These are phyloP conservation scores for Parachaetomium inaequale DNA, from an alignment of 495 filamentous ascomycete species.

Conservation along the genomic window DNA sequence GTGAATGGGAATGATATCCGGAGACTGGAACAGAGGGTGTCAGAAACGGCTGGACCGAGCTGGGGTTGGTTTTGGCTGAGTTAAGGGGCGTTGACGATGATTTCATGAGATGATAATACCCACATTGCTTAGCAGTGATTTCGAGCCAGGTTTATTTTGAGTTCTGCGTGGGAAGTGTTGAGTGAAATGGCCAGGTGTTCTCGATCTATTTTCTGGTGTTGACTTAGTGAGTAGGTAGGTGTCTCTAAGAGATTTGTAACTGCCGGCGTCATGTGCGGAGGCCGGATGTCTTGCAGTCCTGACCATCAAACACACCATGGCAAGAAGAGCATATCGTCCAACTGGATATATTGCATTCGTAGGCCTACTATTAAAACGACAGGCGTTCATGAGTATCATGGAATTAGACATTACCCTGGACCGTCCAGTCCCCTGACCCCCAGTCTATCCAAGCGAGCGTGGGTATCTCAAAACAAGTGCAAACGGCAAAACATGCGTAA, in stretches of 20 bases:
- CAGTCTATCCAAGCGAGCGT: constrained; percentile 11
- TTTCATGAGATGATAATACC: not conserved
- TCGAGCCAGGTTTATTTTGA: not conserved
- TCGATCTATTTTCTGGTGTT: no score
- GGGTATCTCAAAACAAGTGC: constrained; percentile 5
- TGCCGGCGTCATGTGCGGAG: no score
- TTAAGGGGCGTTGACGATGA: not conserved
- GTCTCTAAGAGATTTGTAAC: no score
- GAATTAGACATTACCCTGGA: constrained; percentile 14
- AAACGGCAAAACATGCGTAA: not conserved
- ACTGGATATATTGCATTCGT: not conserved
- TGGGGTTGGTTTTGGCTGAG: not conserved
- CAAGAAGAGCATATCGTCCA: not conserved
- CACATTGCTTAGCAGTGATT: not conserved
- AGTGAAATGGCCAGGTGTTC: not conserved
- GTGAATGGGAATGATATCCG: not conserved
- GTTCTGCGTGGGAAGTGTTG: not conserved
- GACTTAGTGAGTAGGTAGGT: no score
- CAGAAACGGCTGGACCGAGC: not conserved
- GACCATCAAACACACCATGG: no score
- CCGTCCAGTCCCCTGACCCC: not conserved
- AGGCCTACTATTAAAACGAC: not conserved
- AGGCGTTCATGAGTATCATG: not conserved
- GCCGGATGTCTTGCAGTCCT: no score
- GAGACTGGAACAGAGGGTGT: not conserved